A percentile compares a stretch with the other conserved stretches of the same genome.
Evolutionary conservation across 805 yeast genomes (phyloP).

Genomic region (Cyberlindnera nakhonratchasimensis): DNA sequence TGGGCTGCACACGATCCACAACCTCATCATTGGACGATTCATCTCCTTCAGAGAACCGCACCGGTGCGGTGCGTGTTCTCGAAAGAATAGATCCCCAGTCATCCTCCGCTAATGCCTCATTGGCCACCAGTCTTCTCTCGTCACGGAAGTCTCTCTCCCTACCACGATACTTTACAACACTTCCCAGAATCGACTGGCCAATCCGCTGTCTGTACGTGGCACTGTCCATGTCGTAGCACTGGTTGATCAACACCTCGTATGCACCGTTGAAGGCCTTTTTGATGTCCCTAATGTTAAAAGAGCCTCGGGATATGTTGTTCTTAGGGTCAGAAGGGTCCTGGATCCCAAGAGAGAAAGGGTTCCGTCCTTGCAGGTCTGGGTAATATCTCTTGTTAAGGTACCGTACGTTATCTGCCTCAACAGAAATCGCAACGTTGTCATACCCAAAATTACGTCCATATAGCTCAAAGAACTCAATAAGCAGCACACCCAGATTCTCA

Average conservation of each 20-base stretch:
- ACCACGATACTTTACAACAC: conserved; percentile 72
- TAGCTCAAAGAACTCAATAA: conserved; percentile 88
- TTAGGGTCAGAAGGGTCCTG: conserved; percentile 83
- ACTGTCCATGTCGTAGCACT: conserved; percentile 67
- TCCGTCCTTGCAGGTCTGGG: conserved; percentile 50
- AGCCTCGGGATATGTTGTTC: conserved; percentile 85
- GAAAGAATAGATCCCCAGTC: conserved; percentile 2
- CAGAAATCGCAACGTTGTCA: conserved; percentile 69
- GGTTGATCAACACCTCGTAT: conserved; percentile 66
- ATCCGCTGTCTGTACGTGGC: conserved; percentile 63
- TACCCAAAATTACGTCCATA: conserved; percentile 90
- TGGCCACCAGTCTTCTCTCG: conserved; percentile 59
- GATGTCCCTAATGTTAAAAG: conserved; percentile 74
- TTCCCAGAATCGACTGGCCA: conserved; percentile 75
- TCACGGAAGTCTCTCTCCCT: conserved; percentile 73
- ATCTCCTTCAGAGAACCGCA: conserved; percentile 8
- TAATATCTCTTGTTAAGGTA: conserved; percentile 58
- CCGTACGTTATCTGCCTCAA: conserved; percentile 49
- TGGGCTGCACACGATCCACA: conserved; percentile 14
- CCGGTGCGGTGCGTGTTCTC: conserved; percentile 22
- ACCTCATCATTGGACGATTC: conserved; percentile 17
- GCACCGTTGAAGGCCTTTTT: conserved; percentile 90
- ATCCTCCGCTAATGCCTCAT: conserved; percentile 48
- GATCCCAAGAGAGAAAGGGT: conserved; percentile 64
- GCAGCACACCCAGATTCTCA: conserved; percentile 78